Percentiles rank a stretch among this genome's conserved stretches.
Conservation (phyloP, 2,329 filamentous ascomycete species). For the Colletotrichum sp. region DNA sequence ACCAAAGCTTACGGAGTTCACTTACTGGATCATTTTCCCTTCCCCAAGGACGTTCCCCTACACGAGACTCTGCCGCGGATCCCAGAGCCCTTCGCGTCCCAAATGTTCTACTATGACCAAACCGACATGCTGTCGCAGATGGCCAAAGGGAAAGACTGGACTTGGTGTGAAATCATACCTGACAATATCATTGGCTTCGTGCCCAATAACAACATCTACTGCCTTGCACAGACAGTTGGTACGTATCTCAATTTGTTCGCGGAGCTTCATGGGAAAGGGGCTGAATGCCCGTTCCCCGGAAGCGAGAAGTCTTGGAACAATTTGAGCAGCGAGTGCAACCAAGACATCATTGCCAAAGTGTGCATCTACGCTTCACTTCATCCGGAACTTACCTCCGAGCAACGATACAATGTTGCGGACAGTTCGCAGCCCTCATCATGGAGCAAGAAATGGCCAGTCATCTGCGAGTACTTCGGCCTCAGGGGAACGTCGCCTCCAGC, state of each 20-base stretch:
- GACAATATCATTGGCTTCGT: conserved; percentile 49
- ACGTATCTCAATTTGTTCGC: conserved; percentile 41
- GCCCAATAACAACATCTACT: conserved; percentile 47
- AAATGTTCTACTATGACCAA: conserved; percentile 53
- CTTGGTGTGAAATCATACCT: conserved; percentile 47
- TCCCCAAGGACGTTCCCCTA: conserved; percentile 37
- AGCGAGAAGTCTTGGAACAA: conserved; percentile 34
- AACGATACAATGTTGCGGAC: conserved; percentile 47
- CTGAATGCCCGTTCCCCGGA: conserved; percentile 39
- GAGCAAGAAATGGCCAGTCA: conserved; percentile 48
- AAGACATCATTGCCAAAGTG: conserved; percentile 42
- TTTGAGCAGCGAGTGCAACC: conserved; percentile 38
- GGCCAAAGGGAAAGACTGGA: conserved; percentile 42
- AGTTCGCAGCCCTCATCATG: conserved; percentile 39
- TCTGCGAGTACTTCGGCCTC: conserved; percentile 50
- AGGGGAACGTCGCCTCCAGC: conserved; percentile 38
- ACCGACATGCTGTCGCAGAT: conserved; percentile 41
- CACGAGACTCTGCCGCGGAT: conserved; percentile 43
- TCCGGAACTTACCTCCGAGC: conserved; percentile 38
- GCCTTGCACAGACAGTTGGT: conserved; percentile 42
- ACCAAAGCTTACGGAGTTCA: conserved; percentile 43
- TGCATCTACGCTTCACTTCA: conserved; percentile 45
- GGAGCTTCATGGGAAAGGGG: conserved; percentile 37
- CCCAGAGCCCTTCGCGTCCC: conserved; percentile 41
- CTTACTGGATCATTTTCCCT: conserved; percentile 30